Percentiles rank a stretch among this genome's conserved stretches.
These are phyloP conservation scores for Priceomyces haplophilus DNA, from an alignment of 805 yeast species.

Conservation along the genomic window DNA sequence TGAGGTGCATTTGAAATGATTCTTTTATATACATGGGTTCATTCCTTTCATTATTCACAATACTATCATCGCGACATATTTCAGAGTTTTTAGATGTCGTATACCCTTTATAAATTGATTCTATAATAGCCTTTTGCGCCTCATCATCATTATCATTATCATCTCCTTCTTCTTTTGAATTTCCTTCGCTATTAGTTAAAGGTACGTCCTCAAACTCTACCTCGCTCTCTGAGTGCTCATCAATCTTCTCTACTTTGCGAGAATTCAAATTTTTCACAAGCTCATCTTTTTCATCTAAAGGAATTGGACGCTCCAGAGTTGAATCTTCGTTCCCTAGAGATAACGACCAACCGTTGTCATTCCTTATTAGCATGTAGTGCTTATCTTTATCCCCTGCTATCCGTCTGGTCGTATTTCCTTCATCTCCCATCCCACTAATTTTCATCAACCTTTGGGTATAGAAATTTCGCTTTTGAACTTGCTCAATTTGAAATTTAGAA, in stretches of 20 bases:
- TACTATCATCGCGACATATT: no score
- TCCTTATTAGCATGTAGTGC: conserved; percentile 70
- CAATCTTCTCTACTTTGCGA: conserved; percentile 1
- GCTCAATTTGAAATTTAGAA: conserved; percentile 86
- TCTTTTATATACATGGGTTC: conserved; percentile 37
- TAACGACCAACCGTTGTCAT: conserved; percentile 81
- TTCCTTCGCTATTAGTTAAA: no score
- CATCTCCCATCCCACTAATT: conserved; percentile 73
- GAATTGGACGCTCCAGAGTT: conserved; percentile 45
- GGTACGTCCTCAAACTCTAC: conserved; percentile 75
- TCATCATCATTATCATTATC: conserved; percentile 27
- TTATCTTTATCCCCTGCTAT: conserved; percentile 81
- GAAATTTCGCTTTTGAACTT: conserved; percentile 88
- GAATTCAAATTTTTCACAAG: background rate
- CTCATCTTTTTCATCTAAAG: conserved; percentile 43
- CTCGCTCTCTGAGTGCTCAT: conserved; percentile 30
- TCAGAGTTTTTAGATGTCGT: no score
- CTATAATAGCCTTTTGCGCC: conserved; percentile 28
- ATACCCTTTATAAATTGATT: conserved; percentile 40
- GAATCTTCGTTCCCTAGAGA: conserved; percentile 51
- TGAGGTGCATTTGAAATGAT: conserved; percentile 23
- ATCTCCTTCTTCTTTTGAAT: no score
- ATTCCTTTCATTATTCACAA: no score
- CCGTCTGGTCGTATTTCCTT: conserved; percentile 49
- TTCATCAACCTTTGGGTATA: conserved; percentile 85